Percentiles rank a stretch among this genome's conserved stretches.
Conservation (phyloP, 2,329 filamentous ascomycete genomes). For the Fonsecaea erecta region DNA sequence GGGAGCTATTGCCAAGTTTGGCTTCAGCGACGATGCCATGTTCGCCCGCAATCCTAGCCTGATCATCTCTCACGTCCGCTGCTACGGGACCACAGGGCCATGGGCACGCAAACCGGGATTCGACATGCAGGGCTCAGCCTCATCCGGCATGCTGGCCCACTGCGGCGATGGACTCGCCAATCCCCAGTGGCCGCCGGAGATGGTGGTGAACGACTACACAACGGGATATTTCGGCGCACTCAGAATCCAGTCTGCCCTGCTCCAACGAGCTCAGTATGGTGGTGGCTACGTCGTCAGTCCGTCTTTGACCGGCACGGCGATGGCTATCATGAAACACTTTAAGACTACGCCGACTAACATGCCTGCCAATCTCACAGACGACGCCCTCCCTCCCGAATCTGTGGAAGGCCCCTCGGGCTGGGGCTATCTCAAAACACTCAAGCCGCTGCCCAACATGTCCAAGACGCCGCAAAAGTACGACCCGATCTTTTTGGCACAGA, state of each 20-base stretch:
- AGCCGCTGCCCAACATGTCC: neutral
- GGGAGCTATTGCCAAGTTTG: conserved; percentile 6
- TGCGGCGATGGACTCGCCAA: neutral
- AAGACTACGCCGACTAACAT: neutral
- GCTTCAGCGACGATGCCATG: conserved; percentile 7
- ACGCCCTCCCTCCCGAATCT: neutral
- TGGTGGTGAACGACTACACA: conserved; percentile 9
- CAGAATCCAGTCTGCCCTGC: neutral
- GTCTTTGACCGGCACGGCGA: neutral
- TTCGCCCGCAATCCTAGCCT: conserved; percentile 1
- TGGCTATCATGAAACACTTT: neutral
- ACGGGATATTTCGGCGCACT: conserved; percentile 5
- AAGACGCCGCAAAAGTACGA: too few relatives aligned
- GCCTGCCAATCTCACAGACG: neutral
- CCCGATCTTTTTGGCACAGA: too few relatives aligned
- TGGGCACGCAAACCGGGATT: conserved; percentile 9
- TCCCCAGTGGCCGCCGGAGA: conserved; percentile 3
- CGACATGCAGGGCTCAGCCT: conserved; percentile 12
- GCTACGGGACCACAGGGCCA: conserved; percentile 6
- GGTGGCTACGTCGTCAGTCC: neutral
- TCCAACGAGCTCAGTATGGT: neutral
- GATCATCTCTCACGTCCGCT: conserved; percentile 5
- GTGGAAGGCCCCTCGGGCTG: neutral
- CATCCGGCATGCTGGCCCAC: neutral
- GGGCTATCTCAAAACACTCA: conserved; percentile 1